Conservation (phyloP, 1,139 yeast genomes). For the Pichia sp. region DNA sequence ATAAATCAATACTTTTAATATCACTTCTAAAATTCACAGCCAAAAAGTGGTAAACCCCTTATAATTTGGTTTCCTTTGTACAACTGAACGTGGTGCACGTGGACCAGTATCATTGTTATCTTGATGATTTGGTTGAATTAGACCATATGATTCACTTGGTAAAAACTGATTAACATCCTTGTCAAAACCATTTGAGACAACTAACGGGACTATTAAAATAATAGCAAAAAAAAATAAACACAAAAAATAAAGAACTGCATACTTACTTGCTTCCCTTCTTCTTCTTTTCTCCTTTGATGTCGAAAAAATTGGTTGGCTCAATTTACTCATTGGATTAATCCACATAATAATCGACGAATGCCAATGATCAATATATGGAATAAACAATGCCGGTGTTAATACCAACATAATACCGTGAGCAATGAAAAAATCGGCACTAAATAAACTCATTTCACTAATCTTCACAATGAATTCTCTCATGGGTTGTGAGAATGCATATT, state of each 20-base stretch:
- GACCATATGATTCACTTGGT: slow-evolving; percentile 28
- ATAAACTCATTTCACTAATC: slow-evolving; percentile 57
- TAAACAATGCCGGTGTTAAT: slow-evolving; percentile 55
- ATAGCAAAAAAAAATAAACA: slow-evolving; percentile 25
- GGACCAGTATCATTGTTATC: slow-evolving; percentile 58
- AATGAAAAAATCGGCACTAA: slow-evolving; percentile 64
- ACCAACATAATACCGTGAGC: slow-evolving; percentile 57
- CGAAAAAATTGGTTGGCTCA: slow-evolving; percentile 37
- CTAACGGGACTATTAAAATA: slow-evolving; percentile 22
- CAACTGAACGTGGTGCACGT: slow-evolving; percentile 28
- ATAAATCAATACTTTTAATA: neutral
- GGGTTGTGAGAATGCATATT: slow-evolving; percentile 57
- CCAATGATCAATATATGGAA: slow-evolving; percentile 71
- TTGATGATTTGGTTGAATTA: slow-evolving; percentile 53
- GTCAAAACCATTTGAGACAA: slow-evolving; percentile 18
- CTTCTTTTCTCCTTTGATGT: slow-evolving; percentile 33
- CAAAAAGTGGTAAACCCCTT: slow-evolving; percentile 22
- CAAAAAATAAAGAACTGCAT: slow-evolving; percentile 38
- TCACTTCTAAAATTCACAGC: slow-evolving; percentile 15
- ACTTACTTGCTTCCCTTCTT: slow-evolving; percentile 34
- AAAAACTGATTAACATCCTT: slow-evolving; percentile 20
- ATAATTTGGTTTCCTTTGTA: slow-evolving; percentile 20
- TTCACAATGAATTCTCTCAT: slow-evolving; percentile 64
- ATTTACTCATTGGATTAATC: slow-evolving; percentile 61
- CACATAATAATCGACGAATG: slow-evolving; percentile 78